Conservation (phyloP, 371 early-diverging fungal species). For the Saksenaea vasiformis region DNA sequence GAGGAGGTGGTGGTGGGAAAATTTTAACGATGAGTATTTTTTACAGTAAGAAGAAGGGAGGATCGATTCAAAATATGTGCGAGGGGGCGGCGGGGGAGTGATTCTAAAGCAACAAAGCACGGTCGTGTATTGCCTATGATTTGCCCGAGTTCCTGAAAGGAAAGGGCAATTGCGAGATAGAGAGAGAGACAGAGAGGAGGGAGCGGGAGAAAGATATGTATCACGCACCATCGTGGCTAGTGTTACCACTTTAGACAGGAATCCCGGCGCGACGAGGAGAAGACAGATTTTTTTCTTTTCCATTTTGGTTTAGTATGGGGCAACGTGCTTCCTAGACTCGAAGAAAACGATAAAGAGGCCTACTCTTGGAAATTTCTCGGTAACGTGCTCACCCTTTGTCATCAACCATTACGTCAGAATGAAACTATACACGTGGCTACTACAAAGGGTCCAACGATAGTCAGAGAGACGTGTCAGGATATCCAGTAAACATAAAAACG, state of each 20-base stretch:
- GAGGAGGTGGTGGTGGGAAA: too few relatives aligned
- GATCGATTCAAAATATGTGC: too few relatives aligned
- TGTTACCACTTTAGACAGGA: background rate
- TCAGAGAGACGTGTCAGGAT: conserved; percentile 66
- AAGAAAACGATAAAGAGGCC: background rate
- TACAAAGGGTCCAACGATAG: background rate
- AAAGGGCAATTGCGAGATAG: background rate
- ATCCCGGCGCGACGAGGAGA: background rate
- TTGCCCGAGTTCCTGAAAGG: background rate
- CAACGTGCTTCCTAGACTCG: background rate
- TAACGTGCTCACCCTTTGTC: background rate
- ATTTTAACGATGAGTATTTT: too few relatives aligned
- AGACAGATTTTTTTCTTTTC: background rate
- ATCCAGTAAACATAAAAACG: conserved; percentile 95
- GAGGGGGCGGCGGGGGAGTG: too few relatives aligned
- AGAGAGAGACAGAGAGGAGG: background rate
- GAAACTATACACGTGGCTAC: background rate
- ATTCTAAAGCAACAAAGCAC: too few relatives aligned
- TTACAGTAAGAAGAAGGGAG: too few relatives aligned
- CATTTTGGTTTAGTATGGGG: background rate
- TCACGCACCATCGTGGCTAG: background rate
- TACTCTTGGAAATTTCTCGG: background rate
- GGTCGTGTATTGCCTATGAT: too few relatives aligned
- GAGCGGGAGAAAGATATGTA: too few relatives aligned
- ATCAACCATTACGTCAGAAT: background rate